Conservation (phyloP, 352 stramenopile species). For the Elongisporangium prolatum region DNA sequence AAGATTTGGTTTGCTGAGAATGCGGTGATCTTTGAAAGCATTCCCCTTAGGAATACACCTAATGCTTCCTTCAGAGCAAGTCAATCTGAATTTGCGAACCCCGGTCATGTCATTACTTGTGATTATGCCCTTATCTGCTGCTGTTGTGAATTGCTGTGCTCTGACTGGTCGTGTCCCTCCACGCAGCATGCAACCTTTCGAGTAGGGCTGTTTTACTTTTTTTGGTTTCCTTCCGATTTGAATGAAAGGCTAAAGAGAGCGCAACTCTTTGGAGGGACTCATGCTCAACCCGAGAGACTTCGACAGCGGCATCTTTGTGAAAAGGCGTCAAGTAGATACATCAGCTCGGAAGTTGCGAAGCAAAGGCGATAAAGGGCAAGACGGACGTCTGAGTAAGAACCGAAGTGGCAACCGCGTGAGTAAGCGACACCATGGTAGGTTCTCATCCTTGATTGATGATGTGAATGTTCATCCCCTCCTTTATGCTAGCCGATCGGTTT, state of each 20-base stretch:
- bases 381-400: background rate
- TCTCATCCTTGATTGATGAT: too few species aligned
- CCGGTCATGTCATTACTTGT: background rate
- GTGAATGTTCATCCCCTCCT: constrained; percentile 1
- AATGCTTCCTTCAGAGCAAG: background rate
- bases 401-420: background rate
- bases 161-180: constrained; percentile 26
- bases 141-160: constrained; percentile 1
- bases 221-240: background rate
- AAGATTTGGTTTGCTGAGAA: background rate
- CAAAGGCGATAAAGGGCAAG: background rate
- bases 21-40: background rate
- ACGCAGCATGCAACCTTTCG: constrained; percentile 5
- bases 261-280: background rate
- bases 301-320: background rate
- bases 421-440: constrained; percentile 19
- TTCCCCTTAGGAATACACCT: background rate
- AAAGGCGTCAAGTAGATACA: background rate
- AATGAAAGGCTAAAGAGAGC: background rate
- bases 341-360: background rate
- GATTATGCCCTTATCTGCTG: background rate
- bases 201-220: constrained; percentile 3
- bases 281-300: background rate
- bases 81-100: background rate
- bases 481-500: constrained; percentile 67